Percentiles rank a stretch among this genome's conserved stretches.
phyloP scores from a whole-genome alignment of 192 early-diverging fungal species.

The Diversispora epigaea region DNA sequence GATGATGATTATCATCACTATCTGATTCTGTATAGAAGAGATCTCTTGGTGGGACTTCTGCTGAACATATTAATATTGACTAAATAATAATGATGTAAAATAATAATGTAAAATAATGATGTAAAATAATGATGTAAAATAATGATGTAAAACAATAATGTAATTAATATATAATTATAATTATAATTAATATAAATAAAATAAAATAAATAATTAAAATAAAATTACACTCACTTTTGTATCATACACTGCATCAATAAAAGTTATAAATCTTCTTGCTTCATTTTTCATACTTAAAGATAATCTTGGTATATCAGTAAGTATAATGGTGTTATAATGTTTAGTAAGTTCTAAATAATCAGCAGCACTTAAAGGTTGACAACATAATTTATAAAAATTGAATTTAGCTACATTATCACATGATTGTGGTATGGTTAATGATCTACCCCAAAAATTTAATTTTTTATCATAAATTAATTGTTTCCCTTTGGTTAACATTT shows the following conservation, averaged over 20 bases:
- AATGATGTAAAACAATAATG: neutral
- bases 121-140: neutral
- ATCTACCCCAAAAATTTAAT: slow-evolving; percentile 75
- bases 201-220: neutral
- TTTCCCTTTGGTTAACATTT: slow-evolving; percentile 34
- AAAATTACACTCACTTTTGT: slow-evolving; percentile 38
- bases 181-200: neutral
- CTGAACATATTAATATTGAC: slow-evolving; percentile 67
- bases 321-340: slow-evolving; percentile 70
- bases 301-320: slow-evolving; percentile 78
- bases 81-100: slow-evolving; percentile 20
- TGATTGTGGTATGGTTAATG: slow-evolving; percentile 64
- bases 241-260: slow-evolving; percentile 93
- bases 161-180: neutral
- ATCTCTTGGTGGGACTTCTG: slow-evolving; percentile 60
- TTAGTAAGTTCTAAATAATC: slow-evolving; percentile 88
- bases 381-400: slow-evolving; percentile 67
- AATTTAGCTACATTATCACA: slow-evolving; percentile 70
- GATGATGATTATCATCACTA: slow-evolving; percentile 44
- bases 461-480: slow-evolving; percentile 41
- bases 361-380: slow-evolving; percentile 69
- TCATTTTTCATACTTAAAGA: slow-evolving; percentile 62
- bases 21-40: slow-evolving; percentile 70
- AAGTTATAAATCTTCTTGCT: slow-evolving; percentile 88
- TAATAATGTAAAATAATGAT: neutral